Conservation (phyloP, 352 stramenopile species). For the Blastocystis sp. region DNA sequence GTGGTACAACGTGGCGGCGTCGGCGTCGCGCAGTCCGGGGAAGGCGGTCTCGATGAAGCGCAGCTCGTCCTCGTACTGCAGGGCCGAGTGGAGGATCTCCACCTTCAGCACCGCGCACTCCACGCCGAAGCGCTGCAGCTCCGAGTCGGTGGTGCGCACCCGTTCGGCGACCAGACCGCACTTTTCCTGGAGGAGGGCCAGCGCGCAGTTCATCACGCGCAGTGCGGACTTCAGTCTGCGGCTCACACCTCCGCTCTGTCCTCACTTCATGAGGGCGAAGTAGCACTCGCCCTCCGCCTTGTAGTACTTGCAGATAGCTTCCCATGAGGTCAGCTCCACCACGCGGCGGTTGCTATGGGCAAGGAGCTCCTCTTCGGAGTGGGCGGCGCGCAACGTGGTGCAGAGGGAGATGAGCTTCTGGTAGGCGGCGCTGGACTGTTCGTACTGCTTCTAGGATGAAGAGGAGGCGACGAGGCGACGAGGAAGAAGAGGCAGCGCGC, state of each 20-base stretch:
- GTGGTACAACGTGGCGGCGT: neutral
- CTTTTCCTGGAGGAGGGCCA: neutral
- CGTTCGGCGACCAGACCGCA: neutral
- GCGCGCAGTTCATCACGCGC: neutral
- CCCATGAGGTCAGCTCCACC: neutral
- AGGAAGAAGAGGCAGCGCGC: neutral
- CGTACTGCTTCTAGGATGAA: neutral
- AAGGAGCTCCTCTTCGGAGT: neutral
- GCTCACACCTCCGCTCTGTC: neutral
- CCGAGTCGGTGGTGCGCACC: neutral
- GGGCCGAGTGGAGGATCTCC: neutral
- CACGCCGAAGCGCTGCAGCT: neutral
- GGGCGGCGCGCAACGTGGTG: neutral
- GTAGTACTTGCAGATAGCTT: neutral
- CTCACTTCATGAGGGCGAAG: neutral
- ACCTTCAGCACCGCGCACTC: neutral
- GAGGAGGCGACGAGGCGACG: neutral
- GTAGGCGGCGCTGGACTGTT: neutral
- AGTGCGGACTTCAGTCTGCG: neutral
- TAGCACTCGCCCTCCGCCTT: slow-evolving; percentile 5
- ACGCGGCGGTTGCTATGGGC: neutral
- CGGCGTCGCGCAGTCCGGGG: neutral
- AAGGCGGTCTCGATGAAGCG: neutral
- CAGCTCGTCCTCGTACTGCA: neutral
- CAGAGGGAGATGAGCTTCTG: slow-evolving; percentile 18